Base-by-base conservation (phyloP, 305 asterid species). In the Fraxinus ornus region DNA sequence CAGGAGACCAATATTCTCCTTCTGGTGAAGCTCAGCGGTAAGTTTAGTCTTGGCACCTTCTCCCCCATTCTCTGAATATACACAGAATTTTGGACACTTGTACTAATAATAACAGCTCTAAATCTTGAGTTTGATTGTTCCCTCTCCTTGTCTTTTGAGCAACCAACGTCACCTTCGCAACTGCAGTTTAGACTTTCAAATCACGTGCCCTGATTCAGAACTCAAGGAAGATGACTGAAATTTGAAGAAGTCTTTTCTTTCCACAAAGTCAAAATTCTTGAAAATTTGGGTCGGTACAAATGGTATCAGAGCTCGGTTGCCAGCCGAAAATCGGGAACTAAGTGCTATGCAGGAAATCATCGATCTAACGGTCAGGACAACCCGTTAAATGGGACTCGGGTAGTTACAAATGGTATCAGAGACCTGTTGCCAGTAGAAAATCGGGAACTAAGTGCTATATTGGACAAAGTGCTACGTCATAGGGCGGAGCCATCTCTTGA, bases 1-100 rank as follows among this genome's bases (percentile, higher is more conserved):
- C 36, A 62, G 87, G 81, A 52, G 92, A 80, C 36, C 86, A 78
- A 81, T 83, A 71, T 82, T 90, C 91, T 82, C 88, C 90, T 68
- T 87, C 79, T 28, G 79, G 82, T 47, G 89, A 77, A 75, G 81
- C 86, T 88, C 93, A 84, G 49, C 89, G 52, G 95, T 94, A 87
- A 91, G 93, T 88, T 86, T 60, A 72, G 41, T 80, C 52, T 80
- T 77, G 41, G 12, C 37, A 62, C 55, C 72, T 57, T 47, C 30
- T 78, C 28, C 41, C 60, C 28, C 33, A 19, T 32, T 36, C 79
- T 37, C 17, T 75, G 57, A 60, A 57, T n/a, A 71, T 32, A 33
- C 24, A 39, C 77, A 30, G 7, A 21, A 72, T 74, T 74, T 19
- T n/a, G 22, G 55, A 32, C 70, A 13, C 39, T 24, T 76, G 3